Evolutionary conservation across 371 early-diverging fungal genomes (phyloP), one percentile per base, ranked within the genome.

Genomic region (Mucor racemosus): DNA sequence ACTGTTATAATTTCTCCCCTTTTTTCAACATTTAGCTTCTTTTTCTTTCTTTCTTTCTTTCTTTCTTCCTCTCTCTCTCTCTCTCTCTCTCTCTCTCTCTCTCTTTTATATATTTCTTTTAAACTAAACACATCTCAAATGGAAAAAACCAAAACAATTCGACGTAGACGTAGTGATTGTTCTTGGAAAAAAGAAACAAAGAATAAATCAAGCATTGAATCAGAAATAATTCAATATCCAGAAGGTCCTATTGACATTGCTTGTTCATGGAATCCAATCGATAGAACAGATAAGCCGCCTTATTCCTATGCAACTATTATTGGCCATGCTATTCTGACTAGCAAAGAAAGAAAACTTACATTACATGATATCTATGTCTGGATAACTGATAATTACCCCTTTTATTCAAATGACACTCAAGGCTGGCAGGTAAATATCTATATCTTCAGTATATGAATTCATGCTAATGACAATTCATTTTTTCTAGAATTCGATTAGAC

Each of bases 291-390:
- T n/a, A 93, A 93, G 68, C 98, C 98, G 7, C 92, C 97, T 15
- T 91, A 92, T 69, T 93, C 97, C 6, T 99, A 98, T 71, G 95
- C 97, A 15, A 90, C 91, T 10, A 82, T 99, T 6, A 98, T 99
- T 42, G 92, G 94, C 1, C 90, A 94, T 58, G 99, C 99, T 40
- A 94, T 99, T 68, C 72, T 91, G 33, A 83, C 85, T 60, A 90
- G 88, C 48, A 87, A 90, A 34, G 84, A 90, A 42, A 79, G 87
- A 58, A 87, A 89, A 63, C 79, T 97, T 76, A 95, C 97, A 35
- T 81, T 99, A 33, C 90, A 86, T 73, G 97, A 94, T 64, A 97
- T 99, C 67, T 99, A 99, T 79, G 79, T 84, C 31, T 98, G 94
- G 94, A 92, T 97, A 54, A 89, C 90, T 65, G 84, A 85, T 19